Evolutionary conservation across 1,284 basidiomycete genomes (phyloP), one percentile per base, ranked within the genome.

Genomic region (Sanghuangporus baumii): DNA sequence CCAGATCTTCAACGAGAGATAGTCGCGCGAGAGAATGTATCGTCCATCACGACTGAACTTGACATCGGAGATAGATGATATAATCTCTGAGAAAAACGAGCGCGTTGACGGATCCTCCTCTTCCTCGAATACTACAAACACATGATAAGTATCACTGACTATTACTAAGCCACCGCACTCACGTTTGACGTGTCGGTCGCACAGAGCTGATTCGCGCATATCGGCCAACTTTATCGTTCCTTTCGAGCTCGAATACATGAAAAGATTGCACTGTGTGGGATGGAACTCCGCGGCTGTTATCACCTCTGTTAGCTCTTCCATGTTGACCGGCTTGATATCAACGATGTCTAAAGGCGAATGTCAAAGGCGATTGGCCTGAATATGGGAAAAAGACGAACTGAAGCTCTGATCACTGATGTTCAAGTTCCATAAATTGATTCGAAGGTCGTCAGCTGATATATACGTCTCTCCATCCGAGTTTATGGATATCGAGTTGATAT

Each of bases 41-140:
- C 96, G 88, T 1, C 97, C 97, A 71, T 99, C 97, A 64, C 89
- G 89, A 67, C 94, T 96, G 80, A 99, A 99, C 77, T 98, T 98
- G 77, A 99, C 96, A 75, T 99, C 97, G 51, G 97, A 98, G 72
- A 99, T 98, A 58, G 96, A 98, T 6, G 96, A 98, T 68, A 99
- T 99, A 72, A 99, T 99, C 78, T 99, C 97, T n/a, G 94, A 97
- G 78, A 99, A 99, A 85, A 99, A 99, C 1, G 97, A 98, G 69
- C 97, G 93, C 69, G 93, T 93, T 59, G 93, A 87, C 37, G 96
- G 96, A 73, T 99, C 97, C 75, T 99, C 97, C 71, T 98, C 96
- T 75, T 99, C 97, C 75, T 98, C 96, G 70, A 95, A 98, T 73
- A 93, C 95, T 97, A 74, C 47, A 55, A 40, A 48, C 43, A 51